Base-by-base conservation (phyloP, 176 grass and related monocot species). In the Oryza coarctata region DNA sequence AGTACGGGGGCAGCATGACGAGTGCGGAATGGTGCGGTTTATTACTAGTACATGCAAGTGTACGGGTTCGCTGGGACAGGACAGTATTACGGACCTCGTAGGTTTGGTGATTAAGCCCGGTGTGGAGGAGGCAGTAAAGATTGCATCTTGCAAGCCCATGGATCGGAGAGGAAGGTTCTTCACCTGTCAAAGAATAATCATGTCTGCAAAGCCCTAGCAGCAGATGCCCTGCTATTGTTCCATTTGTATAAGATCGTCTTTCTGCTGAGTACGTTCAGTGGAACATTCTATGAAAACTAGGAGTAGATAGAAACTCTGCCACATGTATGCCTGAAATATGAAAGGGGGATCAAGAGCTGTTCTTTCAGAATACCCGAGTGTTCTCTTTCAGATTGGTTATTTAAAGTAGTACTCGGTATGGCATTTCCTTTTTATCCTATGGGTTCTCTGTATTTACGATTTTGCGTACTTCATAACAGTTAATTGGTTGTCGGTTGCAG, bases 161-260 rank as follows among this genome's bases (percentile, higher is more conserved):
- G 71, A 81, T 82, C 66, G 87, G 73, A 6, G 66, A 86, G 26
- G 82, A 89, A 86, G 78, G 88, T 78, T 86, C 88, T 86, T 85
- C 70, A 30, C 50, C 83, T 61, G 78, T 67, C 58, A 13, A 77
- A 78, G 65, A 9, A 72, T 58, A 60, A 66, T 85, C 66, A 61
- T 82, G 78, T 70, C 41, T 68, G 23, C 31, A 25, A 36, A 67
- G 62, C 76, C 68, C 86, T 62, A 41, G 10, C 75, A 23, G 81
- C 61, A 57, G 33, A 67, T 52, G 43, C n/a, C 40, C 35, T 79
- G 68, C 62, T n/a, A 15, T 12, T 12, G 9, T 4, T 70, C 68
- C 80, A 22, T 32, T 73, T 63, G 55, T 71, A 55, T n/a, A 36
- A 18, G 30, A 29, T 39, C 25, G 3, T 75, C 29, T 63, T 32